Evolutionary conservation across 164 flowering plant genomes (phyloP).

Genomic region (Berberis vulgaris): DNA sequence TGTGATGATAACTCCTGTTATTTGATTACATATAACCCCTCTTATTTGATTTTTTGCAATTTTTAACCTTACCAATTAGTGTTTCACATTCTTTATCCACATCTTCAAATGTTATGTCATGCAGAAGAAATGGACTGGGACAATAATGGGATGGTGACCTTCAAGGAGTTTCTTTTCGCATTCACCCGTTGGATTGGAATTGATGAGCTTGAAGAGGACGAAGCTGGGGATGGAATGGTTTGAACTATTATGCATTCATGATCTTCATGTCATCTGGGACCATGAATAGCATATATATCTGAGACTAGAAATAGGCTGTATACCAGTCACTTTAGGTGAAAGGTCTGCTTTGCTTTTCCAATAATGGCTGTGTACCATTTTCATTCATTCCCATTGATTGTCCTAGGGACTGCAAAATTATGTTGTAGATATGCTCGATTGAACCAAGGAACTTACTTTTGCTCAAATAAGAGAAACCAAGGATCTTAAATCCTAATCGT

Average conservation of each 20-base stretch:
- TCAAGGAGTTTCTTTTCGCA: slow-evolving; percentile 94
- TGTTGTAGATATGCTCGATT: too few relatives aligned
- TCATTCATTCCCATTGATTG: too few relatives aligned
- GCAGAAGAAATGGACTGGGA: slow-evolving; percentile 99
- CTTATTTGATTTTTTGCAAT: neutral
- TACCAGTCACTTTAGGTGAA: too few relatives aligned
- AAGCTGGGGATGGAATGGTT: slow-evolving; percentile 26
- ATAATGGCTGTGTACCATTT: too few relatives aligned
- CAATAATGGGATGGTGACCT: slow-evolving; percentile 91
- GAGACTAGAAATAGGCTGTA: too few relatives aligned
- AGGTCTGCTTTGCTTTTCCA: too few relatives aligned
- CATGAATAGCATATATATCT: too few relatives aligned
- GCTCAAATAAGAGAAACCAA: too few relatives aligned
- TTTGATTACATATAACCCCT: neutral
- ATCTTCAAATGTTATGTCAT: slow-evolving; percentile 9
- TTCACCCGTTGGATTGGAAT: slow-evolving; percentile 94
- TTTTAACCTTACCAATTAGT: neutral
- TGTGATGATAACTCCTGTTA: neutral
- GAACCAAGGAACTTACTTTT: too few relatives aligned
- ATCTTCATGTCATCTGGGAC: too few relatives aligned
- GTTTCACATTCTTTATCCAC: neutral
- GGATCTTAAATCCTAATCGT: too few relatives aligned
- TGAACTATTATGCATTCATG: slow-evolving; percentile 2
- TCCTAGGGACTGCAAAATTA: too few relatives aligned
- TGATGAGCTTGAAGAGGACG: slow-evolving; percentile 64